Percentiles rank a stretch among this genome's conserved stretches.
Evolutionary conservation across 2,329 filamentous ascomycete species (phyloP).

Genomic region (Penicillium aurantiogriseum): DNA sequence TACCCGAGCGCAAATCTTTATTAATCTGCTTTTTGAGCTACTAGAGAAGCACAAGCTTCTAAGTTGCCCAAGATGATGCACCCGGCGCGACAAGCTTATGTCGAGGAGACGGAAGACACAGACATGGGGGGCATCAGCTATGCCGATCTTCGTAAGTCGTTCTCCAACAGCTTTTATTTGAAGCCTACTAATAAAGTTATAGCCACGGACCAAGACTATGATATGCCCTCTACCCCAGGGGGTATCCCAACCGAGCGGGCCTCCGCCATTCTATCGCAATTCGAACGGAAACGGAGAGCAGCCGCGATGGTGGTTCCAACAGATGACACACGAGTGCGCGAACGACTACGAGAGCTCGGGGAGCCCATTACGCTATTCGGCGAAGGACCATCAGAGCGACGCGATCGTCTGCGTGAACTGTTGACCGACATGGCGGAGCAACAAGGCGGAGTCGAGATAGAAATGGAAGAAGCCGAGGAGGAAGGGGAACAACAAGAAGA

Average conservation of each 20-base stretch:
- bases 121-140: slow-evolving; percentile 62
- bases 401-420: slow-evolving; percentile 81
- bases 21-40: background rate
- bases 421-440: slow-evolving; percentile 71
- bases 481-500: slow-evolving; percentile 81
- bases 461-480: slow-evolving; percentile 56
- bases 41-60: slow-evolving; percentile 15
- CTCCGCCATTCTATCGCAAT: slow-evolving; percentile 80
- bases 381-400: slow-evolving; percentile 78
- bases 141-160: slow-evolving; percentile 60
- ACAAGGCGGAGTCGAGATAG: slow-evolving; percentile 48
- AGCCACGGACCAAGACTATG: slow-evolving; percentile 80
- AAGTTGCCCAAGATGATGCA: slow-evolving; percentile 60
- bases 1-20: background rate
- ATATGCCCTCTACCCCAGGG: slow-evolving; percentile 63
- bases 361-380: slow-evolving; percentile 94
- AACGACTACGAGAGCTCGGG: slow-evolving; percentile 77
- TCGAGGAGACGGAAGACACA: slow-evolving; percentile 72
- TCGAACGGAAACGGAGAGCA: slow-evolving; percentile 85
- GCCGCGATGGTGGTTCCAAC: slow-evolving; percentile 90
- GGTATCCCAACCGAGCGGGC: slow-evolving; percentile 77
- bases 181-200: slow-evolving; percentile 7
- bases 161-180: background rate
- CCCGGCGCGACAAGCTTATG: slow-evolving; percentile 87
- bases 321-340: slow-evolving; percentile 82